Evolutionary conservation across 306 rosid species (phyloP).

Genomic region (Herpetospermum pedunculosum): DNA sequence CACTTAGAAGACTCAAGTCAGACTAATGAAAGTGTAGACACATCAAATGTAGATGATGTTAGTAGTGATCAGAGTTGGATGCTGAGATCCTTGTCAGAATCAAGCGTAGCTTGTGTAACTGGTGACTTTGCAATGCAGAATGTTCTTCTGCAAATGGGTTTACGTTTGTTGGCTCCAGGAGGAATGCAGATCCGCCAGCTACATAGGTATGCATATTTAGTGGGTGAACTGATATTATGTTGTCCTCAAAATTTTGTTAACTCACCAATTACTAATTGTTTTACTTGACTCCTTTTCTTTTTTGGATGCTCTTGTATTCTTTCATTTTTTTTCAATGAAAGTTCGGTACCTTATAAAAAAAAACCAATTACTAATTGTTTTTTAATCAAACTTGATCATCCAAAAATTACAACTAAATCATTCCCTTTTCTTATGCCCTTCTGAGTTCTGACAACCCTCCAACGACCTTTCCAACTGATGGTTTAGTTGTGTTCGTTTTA

Average conservation of each 20-base stretch:
- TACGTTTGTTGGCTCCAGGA: constrained; percentile 86
- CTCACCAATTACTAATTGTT: not conserved
- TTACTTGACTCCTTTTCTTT: no score
- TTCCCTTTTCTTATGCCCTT: not conserved
- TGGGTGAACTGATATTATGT: not conserved
- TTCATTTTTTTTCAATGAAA: no score
- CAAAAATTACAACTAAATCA: not conserved
- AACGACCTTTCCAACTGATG: not conserved
- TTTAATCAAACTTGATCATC: not conserved
- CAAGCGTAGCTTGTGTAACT: constrained; percentile 82
- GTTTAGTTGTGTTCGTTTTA: not conserved
- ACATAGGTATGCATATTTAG: constrained; percentile 44
- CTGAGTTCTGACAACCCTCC: not conserved
- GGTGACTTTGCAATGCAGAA: constrained; percentile 96
- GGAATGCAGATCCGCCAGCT: constrained; percentile 79
- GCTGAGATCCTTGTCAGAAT: constrained; percentile 79
- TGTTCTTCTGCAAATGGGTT: constrained; percentile 91
- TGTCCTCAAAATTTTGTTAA: not conserved
- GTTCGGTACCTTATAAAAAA: no score
- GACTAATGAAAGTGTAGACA: constrained; percentile 42
- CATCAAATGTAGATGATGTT: constrained; percentile 47
- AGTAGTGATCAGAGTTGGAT: constrained; percentile 84
- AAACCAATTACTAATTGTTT: not conserved
- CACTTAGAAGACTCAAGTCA: constrained; percentile 44
- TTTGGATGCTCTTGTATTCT: no score